phyloP scores from a whole-genome alignment of 768 basidiomycete species.

The Pholiota microspora region DNA sequence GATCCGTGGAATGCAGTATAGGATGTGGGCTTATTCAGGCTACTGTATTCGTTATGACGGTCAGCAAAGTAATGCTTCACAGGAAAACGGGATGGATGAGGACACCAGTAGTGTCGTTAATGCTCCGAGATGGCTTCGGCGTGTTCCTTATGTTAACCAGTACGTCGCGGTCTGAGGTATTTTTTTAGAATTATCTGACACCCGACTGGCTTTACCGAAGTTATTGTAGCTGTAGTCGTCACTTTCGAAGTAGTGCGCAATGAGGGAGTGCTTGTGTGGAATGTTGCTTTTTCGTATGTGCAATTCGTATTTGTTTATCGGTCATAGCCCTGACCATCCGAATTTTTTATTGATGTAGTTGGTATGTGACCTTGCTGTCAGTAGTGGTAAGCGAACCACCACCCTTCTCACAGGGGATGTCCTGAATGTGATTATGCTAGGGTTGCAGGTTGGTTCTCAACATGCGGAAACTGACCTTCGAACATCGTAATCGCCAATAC shows the following conservation, averaged over 20 bases:
- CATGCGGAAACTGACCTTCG: slow-evolving; percentile 11
- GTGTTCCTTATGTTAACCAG: slow-evolving; percentile 7
- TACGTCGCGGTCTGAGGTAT: background rate
- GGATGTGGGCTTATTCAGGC: slow-evolving; percentile 7
- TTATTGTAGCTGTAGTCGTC: background rate
- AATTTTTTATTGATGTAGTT: background rate
- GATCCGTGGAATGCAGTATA: background rate
- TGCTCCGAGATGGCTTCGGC: slow-evolving; percentile 13
- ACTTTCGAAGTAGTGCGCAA: slow-evolving; percentile 3
- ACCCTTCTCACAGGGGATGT: too few relatives aligned
- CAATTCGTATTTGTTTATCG: background rate
- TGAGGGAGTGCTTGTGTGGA: background rate
- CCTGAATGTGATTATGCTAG: too few relatives aligned
- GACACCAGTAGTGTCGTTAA: slow-evolving; percentile 12
- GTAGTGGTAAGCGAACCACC: slow-evolving; percentile 7
- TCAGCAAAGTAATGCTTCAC: slow-evolving; percentile 1
- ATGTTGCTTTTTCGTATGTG: slow-evolving; percentile 7
- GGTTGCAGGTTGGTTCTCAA: slow-evolving; percentile 16
- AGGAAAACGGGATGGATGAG: slow-evolving; percentile 3
- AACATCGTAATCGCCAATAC: slow-evolving; percentile 22
- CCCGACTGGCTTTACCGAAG: too few relatives aligned
- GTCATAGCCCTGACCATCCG: too few relatives aligned
- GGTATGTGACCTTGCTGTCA: slow-evolving; percentile 10
- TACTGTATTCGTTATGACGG: slow-evolving; percentile 9
- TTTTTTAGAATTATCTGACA: too few relatives aligned